Evolutionary conservation across 768 basidiomycete genomes (phyloP).

Genomic region (Trametes sanguinea): DNA sequence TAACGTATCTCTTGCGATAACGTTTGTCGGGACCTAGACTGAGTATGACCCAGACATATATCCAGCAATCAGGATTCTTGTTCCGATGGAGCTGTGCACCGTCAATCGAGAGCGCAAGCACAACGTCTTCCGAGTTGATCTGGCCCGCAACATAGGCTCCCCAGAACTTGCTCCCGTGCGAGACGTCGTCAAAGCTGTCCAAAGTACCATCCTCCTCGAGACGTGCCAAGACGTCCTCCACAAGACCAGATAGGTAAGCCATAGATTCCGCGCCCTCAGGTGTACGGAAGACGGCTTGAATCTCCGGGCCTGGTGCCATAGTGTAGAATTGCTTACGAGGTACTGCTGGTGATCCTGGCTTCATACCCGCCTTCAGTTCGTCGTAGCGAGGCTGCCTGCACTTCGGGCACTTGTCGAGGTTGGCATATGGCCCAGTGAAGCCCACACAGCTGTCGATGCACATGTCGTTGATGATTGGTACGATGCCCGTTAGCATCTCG

Average conservation of each 20-base stretch:
- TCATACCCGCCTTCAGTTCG: background rate
- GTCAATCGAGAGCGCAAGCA: slow-evolving; percentile 21
- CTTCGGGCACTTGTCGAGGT: slow-evolving; percentile 18
- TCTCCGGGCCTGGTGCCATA: slow-evolving; percentile 24
- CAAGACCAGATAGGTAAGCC: slow-evolving; percentile 11
- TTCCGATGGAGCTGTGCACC: slow-evolving; percentile 19
- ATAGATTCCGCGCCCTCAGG: slow-evolving; percentile 15
- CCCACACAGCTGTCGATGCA: background rate
- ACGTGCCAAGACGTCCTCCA: slow-evolving; percentile 3
- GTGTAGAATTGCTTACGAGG: slow-evolving; percentile 23
- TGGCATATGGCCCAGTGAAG: background rate
- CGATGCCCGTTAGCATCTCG: background rate
- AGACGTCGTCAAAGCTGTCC: slow-evolving; percentile 14
- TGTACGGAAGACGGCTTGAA: slow-evolving; percentile 23
- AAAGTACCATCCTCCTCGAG: background rate
- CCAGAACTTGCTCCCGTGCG: slow-evolving; percentile 20
- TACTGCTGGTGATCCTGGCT: background rate
- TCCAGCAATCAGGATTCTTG: background rate
- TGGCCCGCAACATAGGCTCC: slow-evolving; percentile 15
- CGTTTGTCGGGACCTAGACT: background rate
- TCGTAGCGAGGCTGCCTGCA: slow-evolving; percentile 23
- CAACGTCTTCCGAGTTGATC: slow-evolving; percentile 18
- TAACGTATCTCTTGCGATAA: background rate
- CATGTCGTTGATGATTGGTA: background rate
- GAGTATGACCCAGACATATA: background rate